phyloP scores from a whole-genome alignment of 306 rosid species.

The Cucurbita pepo region DNA sequence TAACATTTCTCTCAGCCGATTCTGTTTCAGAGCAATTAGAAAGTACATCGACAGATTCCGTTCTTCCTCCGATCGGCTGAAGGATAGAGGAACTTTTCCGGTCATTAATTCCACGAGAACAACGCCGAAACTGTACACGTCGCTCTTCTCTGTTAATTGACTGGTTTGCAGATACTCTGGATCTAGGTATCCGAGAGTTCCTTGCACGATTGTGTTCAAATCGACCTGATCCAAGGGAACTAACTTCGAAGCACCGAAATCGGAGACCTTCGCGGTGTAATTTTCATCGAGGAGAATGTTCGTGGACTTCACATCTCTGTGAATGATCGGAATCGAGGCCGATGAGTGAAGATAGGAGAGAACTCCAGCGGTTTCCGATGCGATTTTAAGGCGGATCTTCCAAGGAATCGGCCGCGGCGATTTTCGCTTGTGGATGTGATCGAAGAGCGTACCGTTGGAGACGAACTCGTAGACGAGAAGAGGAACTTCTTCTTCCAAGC shows the following conservation, averaged over 20 bases:
- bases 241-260: slow-evolving; percentile 24
- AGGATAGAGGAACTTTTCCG: slow-evolving; percentile 11
- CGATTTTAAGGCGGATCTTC: slow-evolving; percentile 19
- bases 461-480: slow-evolving; percentile 28
- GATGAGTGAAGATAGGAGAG: slow-evolving; percentile 25
- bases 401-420: not conserved
- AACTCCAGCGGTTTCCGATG: slow-evolving; percentile 21
- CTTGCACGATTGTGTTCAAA: slow-evolving; percentile 19
- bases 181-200: slow-evolving; percentile 26
- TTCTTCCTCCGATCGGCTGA: not conserved
- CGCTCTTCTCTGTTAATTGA: slow-evolving; percentile 21
- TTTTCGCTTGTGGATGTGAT: slow-evolving; percentile 10
- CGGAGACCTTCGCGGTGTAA: slow-evolving; percentile 20
- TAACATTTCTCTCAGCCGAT: slow-evolving; percentile 13
- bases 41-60: slow-evolving; percentile 21
- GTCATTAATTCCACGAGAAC: slow-evolving; percentile 27
- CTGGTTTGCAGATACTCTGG: slow-evolving; percentile 18
- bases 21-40: slow-evolving; percentile 13
- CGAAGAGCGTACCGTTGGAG: slow-evolving; percentile 15
- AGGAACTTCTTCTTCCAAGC: slow-evolving; percentile 25
- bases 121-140: slow-evolving; percentile 35
- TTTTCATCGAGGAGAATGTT: slow-evolving; percentile 19
- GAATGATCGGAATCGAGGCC: slow-evolving; percentile 19
- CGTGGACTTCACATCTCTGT: slow-evolving; percentile 23
- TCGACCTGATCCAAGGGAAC: slow-evolving; percentile 17